Base-by-base conservation (phyloP, 257 asterid species). In the Gentiana straminea region DNA sequence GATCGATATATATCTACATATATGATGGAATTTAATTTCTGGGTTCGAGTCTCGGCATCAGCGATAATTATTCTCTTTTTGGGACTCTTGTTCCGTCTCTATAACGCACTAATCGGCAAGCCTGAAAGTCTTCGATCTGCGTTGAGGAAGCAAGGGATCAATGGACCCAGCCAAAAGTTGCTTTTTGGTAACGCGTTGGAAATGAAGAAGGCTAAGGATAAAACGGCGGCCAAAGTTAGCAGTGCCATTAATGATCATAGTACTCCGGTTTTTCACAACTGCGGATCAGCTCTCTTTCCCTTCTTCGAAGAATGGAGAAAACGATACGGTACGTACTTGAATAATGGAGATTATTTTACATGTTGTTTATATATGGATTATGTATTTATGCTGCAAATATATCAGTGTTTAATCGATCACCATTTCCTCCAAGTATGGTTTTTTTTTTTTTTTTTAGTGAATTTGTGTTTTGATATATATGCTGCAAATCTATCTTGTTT, bases 261-360 rank as follows among this genome's bases (percentile, higher is more conserved):
- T 24, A 63, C 73, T n/a, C 68, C 79, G 0, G 36, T 55, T n/a
- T 54, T 47, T 44, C 84, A 81, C 60, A 59, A 74, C 52, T 80
- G 83, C 53, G 87, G 74, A 2, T 62, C 75, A 3, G 33, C 57
- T 51, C 72, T 70, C 39, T 68, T 80, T 9, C 84, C 87, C 2
- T 75, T 78, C 44, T 54, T 81, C 41, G 75, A 66, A 36, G 45
- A 68, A 69, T 81, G 89, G 84, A 68, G 68, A 54, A 57, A 70
- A 52, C 55, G 64, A 62, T 78, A 73, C 15, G 89, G 89, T 81
- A 70, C 1, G 57, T 24, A 24, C 24, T 24, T 24, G 24, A 24
- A 24, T 24, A 24, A 24, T 24, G 24, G 24, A 24, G 24, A 24
- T 24, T 24, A 24, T 24, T 24, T 24, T 24, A 24, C 24, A 24